Evolutionary conservation across 2,329 filamentous ascomycete genomes (phyloP), one percentile per base, ranked within the genome.

Genomic region (Alternaria brassicicola): DNA sequence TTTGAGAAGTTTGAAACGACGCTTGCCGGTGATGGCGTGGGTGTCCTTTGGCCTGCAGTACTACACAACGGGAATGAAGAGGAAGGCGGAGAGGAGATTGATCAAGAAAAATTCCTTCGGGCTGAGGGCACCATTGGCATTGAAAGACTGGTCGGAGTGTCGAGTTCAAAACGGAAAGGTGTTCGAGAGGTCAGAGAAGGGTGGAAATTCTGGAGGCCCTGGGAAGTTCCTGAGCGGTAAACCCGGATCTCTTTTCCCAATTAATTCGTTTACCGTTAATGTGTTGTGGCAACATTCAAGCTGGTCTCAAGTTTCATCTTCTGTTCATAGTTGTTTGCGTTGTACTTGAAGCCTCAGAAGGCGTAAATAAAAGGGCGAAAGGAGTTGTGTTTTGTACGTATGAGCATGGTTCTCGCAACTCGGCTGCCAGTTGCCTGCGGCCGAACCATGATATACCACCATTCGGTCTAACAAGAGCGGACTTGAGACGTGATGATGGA

Each of bases 1-100:
- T 99, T 95, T 75, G 84, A 87, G 68, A 90, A 89, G 68, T 98
- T 96, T 71, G 87, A 93, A 77, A 95, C 93, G 0, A 97, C 91
- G 0, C 85, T 99, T 0, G 95, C 93, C 4, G 93, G 94, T 36
- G 92, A 97, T 70, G 95, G 95, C 12, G 92, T 99, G 1, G 95
- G 95, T 35, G 92, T 99, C 2, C 84, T 99, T 4, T 97, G 91
- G 88, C 95, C 95, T 1, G 95, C 95, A 0, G 89, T 97, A 0
- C 81, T 97, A 25, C 91, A 92, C 75, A 96, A 96, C 60, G 91
- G 90, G 6, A 87, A 85, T n/a, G 88, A 89, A 35, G 89, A 92
- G 69, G 86, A 92, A 63, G 92, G 92, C 31, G 92, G 92, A 23
- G 92, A 95, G 80, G 93, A 97, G 78, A 98, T 99, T 70, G 91